These are phyloP conservation scores for Botrytis paeoniae DNA, from an alignment of 2,329 filamentous ascomycete species.

Conservation along the genomic window DNA sequence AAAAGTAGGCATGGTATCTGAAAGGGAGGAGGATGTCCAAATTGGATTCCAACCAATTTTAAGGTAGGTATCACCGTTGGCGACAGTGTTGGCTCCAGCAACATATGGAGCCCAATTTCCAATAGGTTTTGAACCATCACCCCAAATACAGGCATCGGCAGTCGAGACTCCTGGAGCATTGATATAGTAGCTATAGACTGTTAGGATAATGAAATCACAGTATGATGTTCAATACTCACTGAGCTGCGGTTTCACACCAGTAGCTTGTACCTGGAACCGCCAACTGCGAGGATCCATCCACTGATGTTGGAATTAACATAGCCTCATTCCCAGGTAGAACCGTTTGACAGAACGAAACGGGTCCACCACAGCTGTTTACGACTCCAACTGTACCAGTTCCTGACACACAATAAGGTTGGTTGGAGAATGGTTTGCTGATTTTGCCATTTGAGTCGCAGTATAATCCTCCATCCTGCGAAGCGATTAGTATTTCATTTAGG, in stretches of 20 bases:
- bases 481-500: conserved; percentile 21
- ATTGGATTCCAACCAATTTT: conserved; percentile 79
- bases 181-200: conserved; percentile 63
- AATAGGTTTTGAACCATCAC: conserved; percentile 56
- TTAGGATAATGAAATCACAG: conserved; percentile 20
- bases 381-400: conserved; percentile 64
- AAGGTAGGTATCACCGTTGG: conserved; percentile 63
- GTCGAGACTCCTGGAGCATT: conserved; percentile 66
- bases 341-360: conserved; percentile 74
- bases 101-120: conserved; percentile 80
- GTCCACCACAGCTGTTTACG: conserved; percentile 60
- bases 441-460: conserved; percentile 66
- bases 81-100: conserved; percentile 69
- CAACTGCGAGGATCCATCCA: conserved; percentile 54
- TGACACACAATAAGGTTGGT: conserved; percentile 65
- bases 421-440: conserved; percentile 65
- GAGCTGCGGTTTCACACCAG: conserved; percentile 70
- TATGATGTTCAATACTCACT: conserved; percentile 51
- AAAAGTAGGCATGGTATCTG: conserved; percentile 57
- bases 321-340: conserved; percentile 76
- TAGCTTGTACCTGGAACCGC: conserved; percentile 69
- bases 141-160: conserved; percentile 68
- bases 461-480: conserved; percentile 64
- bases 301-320: conserved; percentile 77
- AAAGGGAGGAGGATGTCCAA: conserved; percentile 55